These are phyloP conservation scores for Boechera stricta DNA, from an alignment of 345 rosid species.

Conservation along the genomic window DNA sequence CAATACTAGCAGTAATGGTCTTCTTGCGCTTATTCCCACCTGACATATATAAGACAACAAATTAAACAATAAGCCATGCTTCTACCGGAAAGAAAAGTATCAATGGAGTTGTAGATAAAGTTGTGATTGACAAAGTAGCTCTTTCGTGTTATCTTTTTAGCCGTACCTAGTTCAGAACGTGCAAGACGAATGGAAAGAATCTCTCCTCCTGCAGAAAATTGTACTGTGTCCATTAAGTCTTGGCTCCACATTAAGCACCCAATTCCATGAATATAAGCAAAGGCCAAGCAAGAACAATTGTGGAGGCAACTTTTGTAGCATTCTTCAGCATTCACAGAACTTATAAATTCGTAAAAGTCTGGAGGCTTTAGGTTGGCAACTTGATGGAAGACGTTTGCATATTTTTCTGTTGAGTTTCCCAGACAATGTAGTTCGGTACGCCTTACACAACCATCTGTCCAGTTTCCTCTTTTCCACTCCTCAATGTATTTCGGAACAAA, in stretches of 20 bases:
- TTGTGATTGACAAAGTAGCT: neutral
- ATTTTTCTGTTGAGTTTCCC: constrained; percentile 1
- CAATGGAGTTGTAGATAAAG: neutral
- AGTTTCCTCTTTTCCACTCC: constrained; percentile 35
- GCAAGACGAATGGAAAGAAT: constrained; percentile 36
- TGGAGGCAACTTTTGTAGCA: constrained; percentile 27
- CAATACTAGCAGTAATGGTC: neutral
- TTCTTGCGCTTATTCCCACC: constrained; percentile 21
- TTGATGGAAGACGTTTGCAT: constrained; percentile 4
- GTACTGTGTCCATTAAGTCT: constrained; percentile 20
- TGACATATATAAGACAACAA: neutral
- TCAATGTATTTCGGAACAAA: constrained; percentile 28
- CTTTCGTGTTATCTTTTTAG: neutral
- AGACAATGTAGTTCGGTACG: constrained; percentile 28
- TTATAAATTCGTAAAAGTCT: constrained; percentile 20
- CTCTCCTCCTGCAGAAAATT: constrained; percentile 9
- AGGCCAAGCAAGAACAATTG: constrained; percentile 46
- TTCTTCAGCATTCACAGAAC: neutral
- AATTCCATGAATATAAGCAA: constrained; percentile 22
- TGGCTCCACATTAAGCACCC: constrained; percentile 36
- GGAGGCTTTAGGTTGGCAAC: constrained; percentile 34
- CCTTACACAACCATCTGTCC: constrained; percentile 41
- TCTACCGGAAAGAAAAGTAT: neutral
- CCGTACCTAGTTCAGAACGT: constrained; percentile 25
- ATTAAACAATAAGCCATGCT: neutral